Evolutionary conservation across 139 green algal genomes (phyloP), one percentile per base, ranked within the genome.

Genomic region (Pseudopediastrum boryanum): DNA sequence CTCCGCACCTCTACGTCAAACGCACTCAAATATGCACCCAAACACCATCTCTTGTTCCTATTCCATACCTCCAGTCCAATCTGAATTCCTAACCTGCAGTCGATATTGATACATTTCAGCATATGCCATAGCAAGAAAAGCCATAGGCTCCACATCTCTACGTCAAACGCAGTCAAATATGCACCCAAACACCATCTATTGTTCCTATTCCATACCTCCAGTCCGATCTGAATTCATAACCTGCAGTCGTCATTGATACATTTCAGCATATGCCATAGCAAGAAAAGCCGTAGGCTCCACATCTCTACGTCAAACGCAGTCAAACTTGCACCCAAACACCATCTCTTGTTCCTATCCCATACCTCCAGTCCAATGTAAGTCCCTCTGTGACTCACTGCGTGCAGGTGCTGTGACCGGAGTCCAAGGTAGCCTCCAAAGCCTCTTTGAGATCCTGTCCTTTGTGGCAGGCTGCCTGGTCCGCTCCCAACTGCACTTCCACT

Each of bases 351-450:
- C 8, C 19, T 29, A 23, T 23, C n/a, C 23, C 19, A 27, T 6
- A 41, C 13, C 36, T 78, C 51, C 33, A 78, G 36, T 54, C 7
- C 41, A 64, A 59, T 10, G 10, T 35, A 8, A 27, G 38, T 67
- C 12, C 51, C 13, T 52, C 8, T 46, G 1, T 43, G 25, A 27
- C 42, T 27, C 12, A 50, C 13, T 31, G 2, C 13, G 4, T 42
- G 64, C 88, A 89, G 90, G 88, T 29, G 59, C 82, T 0, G 88
- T 97, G 3, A 90, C 81, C 46, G 93, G 93, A 8, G 89, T 97
- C 21, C 94, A 98, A 74, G 76, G 59, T 61, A 89, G 83, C 65
- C 71, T 97, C 38, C 91, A 98, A 66, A 89, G 85, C 21, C 21
- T 85, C 0, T 93, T 92, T 46, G 83, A 90, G 63, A 91, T 89